A percentile compares a stretch with the other conserved stretches of the same genome.
phyloP scores from a whole-genome alignment of 352 stramenopile species.

The Elongisporangium anandrum region DNA sequence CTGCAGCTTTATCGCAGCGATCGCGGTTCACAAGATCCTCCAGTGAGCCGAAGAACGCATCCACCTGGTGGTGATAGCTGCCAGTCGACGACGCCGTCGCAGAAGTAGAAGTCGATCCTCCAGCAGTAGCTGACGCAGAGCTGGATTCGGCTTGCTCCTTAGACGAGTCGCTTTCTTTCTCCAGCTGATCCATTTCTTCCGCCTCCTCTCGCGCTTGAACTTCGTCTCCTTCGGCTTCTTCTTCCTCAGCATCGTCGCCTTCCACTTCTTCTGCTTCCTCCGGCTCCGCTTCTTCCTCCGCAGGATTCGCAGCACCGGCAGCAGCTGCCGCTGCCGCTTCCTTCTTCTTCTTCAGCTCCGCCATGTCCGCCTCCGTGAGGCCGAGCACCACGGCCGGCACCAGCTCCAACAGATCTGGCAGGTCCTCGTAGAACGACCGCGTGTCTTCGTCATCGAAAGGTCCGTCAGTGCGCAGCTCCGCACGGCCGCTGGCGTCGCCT shows the following conservation, averaged over 20 bases:
- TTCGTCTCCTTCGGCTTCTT: slow-evolving; percentile 27
- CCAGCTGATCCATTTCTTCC: slow-evolving; percentile 12
- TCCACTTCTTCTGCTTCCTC: slow-evolving; percentile 6
- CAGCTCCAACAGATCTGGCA: slow-evolving; percentile 93
- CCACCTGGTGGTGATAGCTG: slow-evolving; percentile 92
- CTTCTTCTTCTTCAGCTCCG: slow-evolving; percentile 85
- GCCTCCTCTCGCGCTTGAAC: slow-evolving; percentile 20
- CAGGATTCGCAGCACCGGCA: slow-evolving; percentile 9
- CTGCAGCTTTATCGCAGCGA: slow-evolving; percentile 93
- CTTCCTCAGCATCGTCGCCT: slow-evolving; percentile 23
- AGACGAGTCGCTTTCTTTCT: not conserved
- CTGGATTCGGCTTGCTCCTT: slow-evolving; percentile 1
- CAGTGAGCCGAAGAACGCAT: slow-evolving; percentile 89
- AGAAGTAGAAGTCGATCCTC: slow-evolving; percentile 4
- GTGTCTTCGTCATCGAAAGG: slow-evolving; percentile 96
- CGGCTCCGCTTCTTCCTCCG: slow-evolving; percentile 35
- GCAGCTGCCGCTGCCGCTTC: slow-evolving; percentile 22
- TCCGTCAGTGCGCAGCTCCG: slow-evolving; percentile 72
- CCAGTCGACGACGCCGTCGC: not conserved
- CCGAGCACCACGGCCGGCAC: slow-evolving; percentile 93
- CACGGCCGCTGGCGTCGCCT: slow-evolving; percentile 54
- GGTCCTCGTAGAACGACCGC: slow-evolving; percentile 95
- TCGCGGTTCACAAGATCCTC: slow-evolving; percentile 94
- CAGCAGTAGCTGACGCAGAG: slow-evolving; percentile 4
- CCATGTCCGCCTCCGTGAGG: slow-evolving; percentile 84